phyloP scores from a whole-genome alignment of 129 eudicot genomes.

The carrot (Daucus carota) region DNA sequence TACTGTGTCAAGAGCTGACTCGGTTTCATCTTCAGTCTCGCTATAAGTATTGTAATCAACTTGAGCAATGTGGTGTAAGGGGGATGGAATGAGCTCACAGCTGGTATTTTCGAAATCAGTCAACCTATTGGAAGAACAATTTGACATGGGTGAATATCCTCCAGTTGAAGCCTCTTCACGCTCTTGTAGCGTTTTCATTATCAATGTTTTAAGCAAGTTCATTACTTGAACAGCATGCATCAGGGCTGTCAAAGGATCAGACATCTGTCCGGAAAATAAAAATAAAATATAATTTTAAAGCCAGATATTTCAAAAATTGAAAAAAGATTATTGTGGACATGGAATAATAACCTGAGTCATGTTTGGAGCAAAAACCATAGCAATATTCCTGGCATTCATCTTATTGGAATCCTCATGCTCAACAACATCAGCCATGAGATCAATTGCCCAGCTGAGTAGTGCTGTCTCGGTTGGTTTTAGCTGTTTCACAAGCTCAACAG shows the following conservation, averaged over 20 bases:
- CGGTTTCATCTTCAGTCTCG: not conserved
- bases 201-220: not conserved
- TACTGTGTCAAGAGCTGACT: not conserved
- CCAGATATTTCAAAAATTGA: not conserved
- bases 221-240: conserved; percentile 6
- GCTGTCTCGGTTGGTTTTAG: not conserved
- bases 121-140: conserved; percentile 32
- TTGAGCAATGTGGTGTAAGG: conserved; percentile 39
- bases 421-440: not conserved
- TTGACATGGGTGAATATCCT: conserved; percentile 62
- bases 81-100: conserved; percentile 40
- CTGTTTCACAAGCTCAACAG: not conserved
- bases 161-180: conserved; percentile 16
- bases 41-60: conserved; percentile 7
- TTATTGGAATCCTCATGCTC: not conserved
- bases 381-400: not conserved
- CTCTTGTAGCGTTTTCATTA: not conserved
- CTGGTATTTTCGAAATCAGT: conserved; percentile 39
- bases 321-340: not conserved
- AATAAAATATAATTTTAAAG: not conserved
- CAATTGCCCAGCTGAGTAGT: not conserved
- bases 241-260: not conserved
- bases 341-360: not conserved
- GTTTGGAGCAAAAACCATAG: conserved; percentile 4
- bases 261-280: not conserved